These are phyloP conservation scores for Agaricales sp. DNA, from an alignment of 1,284 basidiomycete genomes.

Conservation along the genomic window DNA sequence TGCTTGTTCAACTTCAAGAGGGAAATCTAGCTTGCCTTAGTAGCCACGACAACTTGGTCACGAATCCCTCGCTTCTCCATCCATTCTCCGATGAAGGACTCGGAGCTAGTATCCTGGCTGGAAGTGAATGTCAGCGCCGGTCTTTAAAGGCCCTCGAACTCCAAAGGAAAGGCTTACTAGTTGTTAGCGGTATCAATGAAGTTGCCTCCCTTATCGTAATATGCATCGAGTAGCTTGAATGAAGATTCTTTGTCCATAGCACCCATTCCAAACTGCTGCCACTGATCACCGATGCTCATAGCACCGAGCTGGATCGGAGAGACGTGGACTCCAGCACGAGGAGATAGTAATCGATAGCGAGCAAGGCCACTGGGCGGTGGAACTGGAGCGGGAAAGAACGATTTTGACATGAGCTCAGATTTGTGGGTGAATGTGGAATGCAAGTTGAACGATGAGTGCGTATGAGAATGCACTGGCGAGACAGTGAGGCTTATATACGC, in stretches of 20 bases:
- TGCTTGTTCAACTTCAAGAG: constrained; percentile 7
- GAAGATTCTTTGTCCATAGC: constrained; percentile 19
- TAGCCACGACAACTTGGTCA: constrained; percentile 32
- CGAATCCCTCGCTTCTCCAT: constrained; percentile 24
- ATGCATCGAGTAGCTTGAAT: constrained; percentile 24
- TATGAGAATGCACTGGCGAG: background rate
- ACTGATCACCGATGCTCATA: constrained; percentile 34
- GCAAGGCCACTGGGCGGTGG: constrained; percentile 21
- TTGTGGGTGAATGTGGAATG: background rate
- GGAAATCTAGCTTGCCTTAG: constrained; percentile 20
- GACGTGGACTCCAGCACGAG: constrained; percentile 25
- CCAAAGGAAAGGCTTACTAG: constrained; percentile 19
- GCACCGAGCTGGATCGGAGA: constrained; percentile 33
- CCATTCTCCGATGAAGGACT: constrained; percentile 32
- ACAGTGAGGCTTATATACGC: background rate
- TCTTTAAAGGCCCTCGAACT: background rate
- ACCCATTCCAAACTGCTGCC: constrained; percentile 19
- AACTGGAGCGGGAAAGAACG: constrained; percentile 10
- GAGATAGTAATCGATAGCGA: constrained; percentile 26
- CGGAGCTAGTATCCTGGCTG: constrained; percentile 25
- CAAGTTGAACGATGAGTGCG: background rate
- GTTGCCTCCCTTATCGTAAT: constrained; percentile 16
- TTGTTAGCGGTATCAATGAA: constrained; percentile 17
- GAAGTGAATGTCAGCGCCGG: background rate
- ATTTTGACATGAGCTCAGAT: background rate